Evolutionary conservation across 345 rosid genomes (phyloP), one percentile per base, ranked within the genome.

Genomic region (Eucalyptus virginea): DNA sequence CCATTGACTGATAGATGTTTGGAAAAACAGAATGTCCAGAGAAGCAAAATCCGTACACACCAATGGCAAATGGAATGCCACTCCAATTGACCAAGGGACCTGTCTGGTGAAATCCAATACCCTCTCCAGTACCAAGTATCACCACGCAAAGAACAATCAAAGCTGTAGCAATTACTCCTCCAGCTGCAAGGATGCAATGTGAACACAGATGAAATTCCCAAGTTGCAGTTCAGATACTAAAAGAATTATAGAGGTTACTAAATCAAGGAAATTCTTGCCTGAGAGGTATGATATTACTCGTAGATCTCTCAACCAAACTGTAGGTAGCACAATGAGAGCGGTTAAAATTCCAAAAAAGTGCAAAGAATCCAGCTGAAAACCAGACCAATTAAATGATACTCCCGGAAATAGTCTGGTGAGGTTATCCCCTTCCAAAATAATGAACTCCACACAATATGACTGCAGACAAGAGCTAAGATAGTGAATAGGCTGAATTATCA

Each of bases 1-100:
- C 99, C 99, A 98, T 98, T 52, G 99, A 96, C 83, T 98, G 99
- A 90, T 98, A 97, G 88, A 98, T 96, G 89, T 98, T 98, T 34
- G 99, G 99, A 89, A 98, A 95, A 86, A 98, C 99, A 45, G 99
- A 94, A 88, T 98, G 99, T 24, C 97, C 99, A 44, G 98, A 92
- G 51, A 88, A 94, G 91, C 98, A 96, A 92, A 98, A 98, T 42
- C 98, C 98, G 52, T 94, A 95, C 9, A 97, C 96, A 90, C 99
- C 99, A 91, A 95, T 91, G 5, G 95, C 97, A 94, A 97, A 94
- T 14, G 99, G 99, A 92, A 98, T 90, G 47, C 98, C 99, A 81
- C 92, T 95, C 97, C 96, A 94, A 56, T 96, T 98, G 89, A 96
- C 96, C 56, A 92, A 83, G 44, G 94, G 93, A 88, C 96, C 94